These are phyloP conservation scores for Halophytophthora batemanensis DNA, from an alignment of 352 stramenopile species.

Conservation along the genomic window DNA sequence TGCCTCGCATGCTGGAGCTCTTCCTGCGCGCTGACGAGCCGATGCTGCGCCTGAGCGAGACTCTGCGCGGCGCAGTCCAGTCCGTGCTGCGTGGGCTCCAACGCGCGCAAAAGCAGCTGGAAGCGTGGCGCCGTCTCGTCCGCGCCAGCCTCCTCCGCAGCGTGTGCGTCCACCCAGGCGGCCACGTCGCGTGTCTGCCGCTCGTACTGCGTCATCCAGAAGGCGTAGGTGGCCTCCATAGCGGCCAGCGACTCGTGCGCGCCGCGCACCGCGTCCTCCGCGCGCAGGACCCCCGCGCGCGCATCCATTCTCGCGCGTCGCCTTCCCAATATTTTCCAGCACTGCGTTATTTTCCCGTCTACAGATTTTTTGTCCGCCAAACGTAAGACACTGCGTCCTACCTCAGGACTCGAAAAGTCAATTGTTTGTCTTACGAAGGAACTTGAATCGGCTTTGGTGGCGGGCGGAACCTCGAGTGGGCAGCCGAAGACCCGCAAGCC, in stretches of 20 bases:
- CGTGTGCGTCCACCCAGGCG: not conserved
- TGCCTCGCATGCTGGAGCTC: not conserved
- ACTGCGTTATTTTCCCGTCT: too few relatives aligned
- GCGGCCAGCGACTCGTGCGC: not conserved
- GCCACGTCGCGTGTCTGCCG: not conserved
- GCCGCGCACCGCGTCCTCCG: not conserved
- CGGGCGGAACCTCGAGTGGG: too few relatives aligned
- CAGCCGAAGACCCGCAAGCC: too few relatives aligned
- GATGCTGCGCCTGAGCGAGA: not conserved
- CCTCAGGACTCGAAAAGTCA: too few relatives aligned
- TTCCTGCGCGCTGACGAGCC: not conserved
- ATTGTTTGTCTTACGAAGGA: too few relatives aligned
- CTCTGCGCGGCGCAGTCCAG: not conserved
- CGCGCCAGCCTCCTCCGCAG: not conserved
- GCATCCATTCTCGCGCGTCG: too few relatives aligned
- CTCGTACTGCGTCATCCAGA: constrained; percentile 7
- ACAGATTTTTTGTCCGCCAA: too few relatives aligned
- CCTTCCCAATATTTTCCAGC: too few relatives aligned
- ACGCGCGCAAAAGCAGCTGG: not conserved
- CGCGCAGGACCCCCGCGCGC: too few relatives aligned
- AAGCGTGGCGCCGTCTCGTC: too few relatives aligned
- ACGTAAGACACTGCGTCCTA: too few relatives aligned
- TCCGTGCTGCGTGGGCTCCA: not conserved
- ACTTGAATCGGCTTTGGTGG: too few relatives aligned
- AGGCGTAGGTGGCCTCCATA: constrained; percentile 2